Evolutionary conservation across 768 basidiomycete genomes (phyloP).

Genomic region (Auricularia auricula-judae): DNA sequence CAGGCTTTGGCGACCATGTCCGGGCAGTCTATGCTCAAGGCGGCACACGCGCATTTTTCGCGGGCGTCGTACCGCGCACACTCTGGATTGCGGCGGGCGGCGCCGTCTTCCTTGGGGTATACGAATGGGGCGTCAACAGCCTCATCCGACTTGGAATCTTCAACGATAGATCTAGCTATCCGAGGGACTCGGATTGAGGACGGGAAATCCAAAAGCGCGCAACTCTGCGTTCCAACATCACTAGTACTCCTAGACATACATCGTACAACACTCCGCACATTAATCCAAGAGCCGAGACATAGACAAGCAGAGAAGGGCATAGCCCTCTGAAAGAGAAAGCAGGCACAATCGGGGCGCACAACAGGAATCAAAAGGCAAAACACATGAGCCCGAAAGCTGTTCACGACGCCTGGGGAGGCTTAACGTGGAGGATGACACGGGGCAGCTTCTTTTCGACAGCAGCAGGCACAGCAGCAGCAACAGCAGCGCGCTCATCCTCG

Average conservation of each 20-base stretch:
- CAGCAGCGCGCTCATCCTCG: neutral
- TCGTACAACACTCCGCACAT: no score
- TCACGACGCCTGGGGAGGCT: neutral
- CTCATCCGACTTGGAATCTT: neutral
- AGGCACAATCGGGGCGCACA: no score
- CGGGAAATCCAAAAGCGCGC: no score
- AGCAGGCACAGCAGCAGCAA: neutral
- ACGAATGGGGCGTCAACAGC: constrained; percentile 57
- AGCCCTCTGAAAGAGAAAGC: no score
- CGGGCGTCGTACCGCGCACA: constrained; percentile 83
- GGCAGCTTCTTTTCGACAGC: constrained; percentile 34
- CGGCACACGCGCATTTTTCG: constrained; percentile 66
- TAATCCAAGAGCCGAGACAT: no score
- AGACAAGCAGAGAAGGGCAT: no score
- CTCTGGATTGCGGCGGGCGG: constrained; percentile 96
- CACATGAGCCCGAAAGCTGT: neutral
- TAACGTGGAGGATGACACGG: constrained; percentile 32
- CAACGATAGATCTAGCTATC: neutral
- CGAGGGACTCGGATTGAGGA: no score
- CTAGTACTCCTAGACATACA: no score
- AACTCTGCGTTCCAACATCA: no score
- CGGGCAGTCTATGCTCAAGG: constrained; percentile 45
- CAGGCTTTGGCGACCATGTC: neutral
- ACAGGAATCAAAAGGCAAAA: no score
- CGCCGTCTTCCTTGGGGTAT: constrained; percentile 94